These are phyloP conservation scores for Aspergillus arachidicola DNA, from an alignment of 2,329 filamentous ascomycete species.

Conservation along the genomic window DNA sequence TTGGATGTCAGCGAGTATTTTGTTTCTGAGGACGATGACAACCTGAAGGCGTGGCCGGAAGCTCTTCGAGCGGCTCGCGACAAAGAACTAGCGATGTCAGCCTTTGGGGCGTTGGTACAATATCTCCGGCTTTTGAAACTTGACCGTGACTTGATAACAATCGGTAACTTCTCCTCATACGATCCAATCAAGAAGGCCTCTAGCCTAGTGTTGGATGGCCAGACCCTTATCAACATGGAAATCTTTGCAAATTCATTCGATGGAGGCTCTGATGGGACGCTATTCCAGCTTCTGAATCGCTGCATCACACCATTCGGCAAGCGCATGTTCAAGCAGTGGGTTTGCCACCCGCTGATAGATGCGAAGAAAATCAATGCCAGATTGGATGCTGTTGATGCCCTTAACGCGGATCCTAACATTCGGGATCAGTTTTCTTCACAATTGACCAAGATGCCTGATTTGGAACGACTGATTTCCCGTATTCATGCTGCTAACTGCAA, in stretches of 20 bases:
- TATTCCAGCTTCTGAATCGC: constrained; percentile 88
- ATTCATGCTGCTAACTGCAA: constrained; percentile 91
- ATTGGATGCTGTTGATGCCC: constrained; percentile 87
- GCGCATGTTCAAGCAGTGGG: constrained; percentile 92
- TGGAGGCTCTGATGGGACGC: constrained; percentile 78
- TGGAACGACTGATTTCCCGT: constrained; percentile 90
- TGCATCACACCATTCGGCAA: constrained; percentile 98
- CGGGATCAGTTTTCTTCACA: constrained; percentile 88
- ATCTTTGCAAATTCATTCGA: constrained; percentile 93
- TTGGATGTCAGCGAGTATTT: constrained; percentile 83
- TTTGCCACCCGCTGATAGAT: constrained; percentile 91
- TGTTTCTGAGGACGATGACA: constrained; percentile 57
- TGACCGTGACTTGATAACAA: constrained; percentile 81
- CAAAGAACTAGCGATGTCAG: constrained; percentile 85
- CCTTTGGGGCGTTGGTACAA: constrained; percentile 83
- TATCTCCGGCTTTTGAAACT: constrained; percentile 88
- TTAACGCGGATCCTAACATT: constrained; percentile 79
- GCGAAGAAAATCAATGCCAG: constrained; percentile 87
- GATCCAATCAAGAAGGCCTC: constrained; percentile 89
- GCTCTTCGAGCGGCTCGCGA: constrained; percentile 71
- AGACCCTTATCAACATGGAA: constrained; percentile 97
- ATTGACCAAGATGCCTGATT: constrained; percentile 86
- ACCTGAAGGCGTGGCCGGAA: constrained; percentile 74
- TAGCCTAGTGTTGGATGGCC: constrained; percentile 88
- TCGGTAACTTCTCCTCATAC: constrained; percentile 89